Evolutionary conservation across 1,139 yeast species (phyloP).

Genomic region (Geotrichum europaeum): DNA sequence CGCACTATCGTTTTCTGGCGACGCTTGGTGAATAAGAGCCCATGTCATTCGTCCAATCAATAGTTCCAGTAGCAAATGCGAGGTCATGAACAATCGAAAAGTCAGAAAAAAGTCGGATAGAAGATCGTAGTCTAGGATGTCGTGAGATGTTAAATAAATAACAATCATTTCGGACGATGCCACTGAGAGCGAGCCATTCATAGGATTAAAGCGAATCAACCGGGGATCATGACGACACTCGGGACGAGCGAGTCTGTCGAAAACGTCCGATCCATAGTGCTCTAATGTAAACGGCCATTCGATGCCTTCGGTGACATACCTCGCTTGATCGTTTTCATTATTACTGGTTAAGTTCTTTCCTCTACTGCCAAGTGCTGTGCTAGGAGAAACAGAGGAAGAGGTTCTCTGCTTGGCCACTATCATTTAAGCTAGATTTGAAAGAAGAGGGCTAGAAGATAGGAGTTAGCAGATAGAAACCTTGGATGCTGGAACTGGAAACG

Average conservation of each 20-base stretch:
- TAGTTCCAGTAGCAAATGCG: conserved; percentile 52
- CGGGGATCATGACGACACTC: conserved; percentile 6
- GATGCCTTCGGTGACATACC: not conserved
- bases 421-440: not conserved
- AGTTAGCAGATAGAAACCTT: not conserved
- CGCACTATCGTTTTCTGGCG: conserved; percentile 27
- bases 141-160: conserved; percentile 73
- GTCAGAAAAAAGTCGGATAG: conserved; percentile 83
- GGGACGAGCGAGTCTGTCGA: conserved; percentile 8
- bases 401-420: not conserved
- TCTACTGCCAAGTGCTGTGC: not conserved
- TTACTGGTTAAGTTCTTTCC: not conserved
- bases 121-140: conserved; percentile 67
- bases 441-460: not conserved
- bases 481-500: not conserved
- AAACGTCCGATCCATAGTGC: conserved; percentile 4
- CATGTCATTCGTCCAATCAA: conserved; percentile 64
- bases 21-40: conserved; percentile 45
- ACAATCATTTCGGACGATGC: conserved; percentile 47
- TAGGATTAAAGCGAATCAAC: conserved; percentile 9
- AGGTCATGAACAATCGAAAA: conserved; percentile 62
- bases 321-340: not conserved
- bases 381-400: not conserved
- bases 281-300: conserved; percentile 11
- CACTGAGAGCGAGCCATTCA: conserved; percentile 6